phyloP scores from a whole-genome alignment of 148 eudicot genomes.

The Dysphania ambrosioides region DNA sequence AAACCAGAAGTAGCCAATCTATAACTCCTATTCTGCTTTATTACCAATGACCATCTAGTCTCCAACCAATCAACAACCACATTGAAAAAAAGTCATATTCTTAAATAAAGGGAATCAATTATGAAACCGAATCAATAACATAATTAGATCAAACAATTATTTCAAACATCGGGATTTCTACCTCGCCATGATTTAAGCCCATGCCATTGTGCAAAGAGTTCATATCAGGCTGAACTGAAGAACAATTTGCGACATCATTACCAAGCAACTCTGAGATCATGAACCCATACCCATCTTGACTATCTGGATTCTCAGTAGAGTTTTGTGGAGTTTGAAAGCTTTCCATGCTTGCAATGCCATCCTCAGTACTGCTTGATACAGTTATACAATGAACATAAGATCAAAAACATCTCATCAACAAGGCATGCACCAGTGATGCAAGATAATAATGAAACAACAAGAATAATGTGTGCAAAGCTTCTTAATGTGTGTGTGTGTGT shows the following conservation, averaged over 20 bases:
- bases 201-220: slow-evolving; percentile 69
- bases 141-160: background rate
- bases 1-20: background rate
- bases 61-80: background rate
- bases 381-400: background rate
- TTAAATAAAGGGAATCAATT: slow-evolving; percentile 10
- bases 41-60: background rate
- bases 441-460: background rate
- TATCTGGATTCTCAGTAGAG: slow-evolving; percentile 52
- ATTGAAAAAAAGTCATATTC: background rate
- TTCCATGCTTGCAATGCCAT: slow-evolving; percentile 48
- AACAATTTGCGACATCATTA: slow-evolving; percentile 62
- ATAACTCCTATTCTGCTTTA: background rate
- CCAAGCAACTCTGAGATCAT: slow-evolving; percentile 93
- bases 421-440: background rate
- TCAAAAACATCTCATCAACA: background rate
- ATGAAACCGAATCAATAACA: background rate
- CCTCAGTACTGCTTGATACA: slow-evolving; percentile 50
- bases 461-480: background rate
- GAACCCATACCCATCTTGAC: slow-evolving; percentile 91
- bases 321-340: slow-evolving; percentile 51
- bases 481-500: no score
- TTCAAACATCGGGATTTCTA: slow-evolving; percentile 26
- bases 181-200: slow-evolving; percentile 79
- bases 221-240: slow-evolving; percentile 57